Base-by-base conservation (phyloP, 1,284 basidiomycete genomes). In the Fistulinella cinereoalba region DNA sequence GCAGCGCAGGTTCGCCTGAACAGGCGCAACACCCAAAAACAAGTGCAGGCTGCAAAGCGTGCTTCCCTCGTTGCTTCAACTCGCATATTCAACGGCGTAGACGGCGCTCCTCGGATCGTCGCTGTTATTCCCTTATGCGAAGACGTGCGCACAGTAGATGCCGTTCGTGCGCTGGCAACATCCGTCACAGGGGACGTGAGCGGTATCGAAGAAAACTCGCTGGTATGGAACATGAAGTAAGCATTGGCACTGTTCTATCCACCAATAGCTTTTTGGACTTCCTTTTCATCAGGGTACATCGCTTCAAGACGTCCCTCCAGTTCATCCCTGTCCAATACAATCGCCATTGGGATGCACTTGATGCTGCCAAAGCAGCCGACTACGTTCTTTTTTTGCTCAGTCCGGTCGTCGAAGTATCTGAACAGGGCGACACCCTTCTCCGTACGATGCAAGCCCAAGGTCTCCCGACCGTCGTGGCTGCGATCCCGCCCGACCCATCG, bases 341-440 rank as follows among this genome's bases (percentile, higher is more conserved):
- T 43, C 72, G 73, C 33, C 75, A 93, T 33, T 95, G 92, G 62
- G 77, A 84, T 2, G 80, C 90, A 1, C 77, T 99, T 29, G 94
- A 97, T 61, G 87, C 88, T 0, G 88, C 86, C 60, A 86, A 93
- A 62, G 88, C 83, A 2, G 90, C 93, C 11, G 96, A 99, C 70
- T 97, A 97, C 61, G 85, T 95, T 34, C 74, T 98, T 12, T 81
- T 97, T 52, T 76, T 88, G 5, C 75, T 97, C 24, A 97, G 92
- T 2, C 80, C 89, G 27, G 74, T 76, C 12, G 74, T 86, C 13
- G 93, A 97, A 65, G 94, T 97, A 3, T 80, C 90, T 49, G 65
- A 75, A 4, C 89, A 89, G 80, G 94, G 94, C 24, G 97, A 99
- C 60, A 88, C 85, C 0, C 81, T 95, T 12, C 76, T 99, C n/a